Evolutionary conservation across 2,329 filamentous ascomycete species (phyloP).

Genomic region (Botrytis fragariae): DNA sequence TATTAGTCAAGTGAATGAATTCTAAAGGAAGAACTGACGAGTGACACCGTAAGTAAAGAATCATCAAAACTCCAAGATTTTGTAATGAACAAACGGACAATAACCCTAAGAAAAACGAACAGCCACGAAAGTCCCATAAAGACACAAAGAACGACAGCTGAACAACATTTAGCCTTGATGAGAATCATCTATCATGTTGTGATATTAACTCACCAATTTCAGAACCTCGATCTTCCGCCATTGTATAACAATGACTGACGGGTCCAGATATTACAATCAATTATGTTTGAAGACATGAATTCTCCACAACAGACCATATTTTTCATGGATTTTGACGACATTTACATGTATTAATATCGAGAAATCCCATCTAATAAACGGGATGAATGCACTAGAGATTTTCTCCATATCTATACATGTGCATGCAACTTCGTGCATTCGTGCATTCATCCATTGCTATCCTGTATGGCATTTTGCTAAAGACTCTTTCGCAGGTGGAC

Average conservation of each 20-base stretch:
- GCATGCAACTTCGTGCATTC: background rate
- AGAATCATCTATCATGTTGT: background rate
- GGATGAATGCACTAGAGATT: background rate
- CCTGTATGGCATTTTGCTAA: background rate
- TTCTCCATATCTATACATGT: background rate
- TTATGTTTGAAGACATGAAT: background rate
- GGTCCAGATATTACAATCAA: background rate
- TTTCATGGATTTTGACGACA: background rate
- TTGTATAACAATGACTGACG: background rate
- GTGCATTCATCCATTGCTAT: background rate
- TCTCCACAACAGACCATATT: background rate
- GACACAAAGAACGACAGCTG: conserved; percentile 27
- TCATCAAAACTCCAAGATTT: conserved; percentile 34
- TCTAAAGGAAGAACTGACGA: conserved; percentile 24
- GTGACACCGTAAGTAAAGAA: conserved; percentile 25
- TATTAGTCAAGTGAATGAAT: conserved; percentile 1
- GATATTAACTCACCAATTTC: background rate
- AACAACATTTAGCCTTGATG: conserved; percentile 12
- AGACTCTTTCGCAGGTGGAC: background rate
- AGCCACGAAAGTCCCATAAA: conserved; percentile 30
- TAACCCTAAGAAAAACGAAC: conserved; percentile 30
- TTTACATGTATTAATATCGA: background rate
- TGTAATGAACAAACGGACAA: conserved; percentile 29
- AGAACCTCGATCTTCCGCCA: conserved; percentile 10
- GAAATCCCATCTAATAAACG: background rate